Conservation (phyloP, 2,329 filamentous ascomycete genomes). For the Dactylellina leptospora region DNA sequence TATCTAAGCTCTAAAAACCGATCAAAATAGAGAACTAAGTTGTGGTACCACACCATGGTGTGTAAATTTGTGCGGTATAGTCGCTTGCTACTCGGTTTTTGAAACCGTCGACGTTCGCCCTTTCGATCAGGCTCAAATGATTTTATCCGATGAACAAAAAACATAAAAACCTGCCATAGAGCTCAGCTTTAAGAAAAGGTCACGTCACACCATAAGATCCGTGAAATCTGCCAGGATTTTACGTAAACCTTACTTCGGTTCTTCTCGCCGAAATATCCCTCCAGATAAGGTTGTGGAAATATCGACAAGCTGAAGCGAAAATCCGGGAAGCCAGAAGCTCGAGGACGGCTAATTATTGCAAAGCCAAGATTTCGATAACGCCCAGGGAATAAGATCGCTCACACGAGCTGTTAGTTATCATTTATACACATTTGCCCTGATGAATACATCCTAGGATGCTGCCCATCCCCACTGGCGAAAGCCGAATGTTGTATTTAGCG, state of each 20-base stretch:
- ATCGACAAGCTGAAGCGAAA: not conserved
- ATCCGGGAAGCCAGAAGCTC: constrained; percentile 59
- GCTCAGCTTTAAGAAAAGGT: not conserved
- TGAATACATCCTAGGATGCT: no score
- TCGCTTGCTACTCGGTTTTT: constrained; percentile 23
- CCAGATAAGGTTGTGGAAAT: no score
- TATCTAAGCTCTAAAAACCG: no score
- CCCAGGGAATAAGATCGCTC: no score
- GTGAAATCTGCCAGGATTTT: not conserved
- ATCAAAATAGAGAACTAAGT: no score
- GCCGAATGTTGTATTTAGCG: no score
- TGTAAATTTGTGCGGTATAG: no score
- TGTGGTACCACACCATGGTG: no score
- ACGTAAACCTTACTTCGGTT: not conserved
- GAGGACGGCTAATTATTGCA: constrained; percentile 14
- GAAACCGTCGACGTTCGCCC: constrained; percentile 22
- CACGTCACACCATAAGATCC: not conserved
- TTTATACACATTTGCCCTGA: no score
- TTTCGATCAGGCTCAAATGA: constrained; percentile 22
- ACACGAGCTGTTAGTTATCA: no score
- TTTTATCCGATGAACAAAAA: constrained; percentile 27
- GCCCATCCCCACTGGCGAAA: no score
- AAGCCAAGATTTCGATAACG: not conserved
- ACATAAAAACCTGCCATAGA: no score
- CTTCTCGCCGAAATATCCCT: not conserved